Base-by-base conservation (phyloP, 805 yeast species). In the Zygoascus bituminiphila region DNA sequence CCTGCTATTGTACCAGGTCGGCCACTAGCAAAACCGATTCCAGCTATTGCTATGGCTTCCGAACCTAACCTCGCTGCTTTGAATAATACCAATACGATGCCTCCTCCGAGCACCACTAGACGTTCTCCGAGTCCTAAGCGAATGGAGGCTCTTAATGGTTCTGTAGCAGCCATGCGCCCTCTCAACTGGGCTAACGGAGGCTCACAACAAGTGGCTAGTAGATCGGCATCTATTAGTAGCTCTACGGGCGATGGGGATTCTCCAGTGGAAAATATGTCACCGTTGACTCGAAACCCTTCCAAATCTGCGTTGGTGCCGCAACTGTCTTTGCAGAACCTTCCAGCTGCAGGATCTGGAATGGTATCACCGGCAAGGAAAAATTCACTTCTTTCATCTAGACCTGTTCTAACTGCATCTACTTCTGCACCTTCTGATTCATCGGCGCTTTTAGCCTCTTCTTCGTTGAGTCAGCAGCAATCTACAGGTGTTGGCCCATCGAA, bases 121-220 rank as follows among this genome's bases (percentile, higher is more conserved):
- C 42, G 58, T 10, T 48, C 56, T 1, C 58, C 58, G n/a, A 46
- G 52, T 9, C 58, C 58, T 7, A 53, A 54, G 41, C 47, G 58
- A 15, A 51, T 51, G 53, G 44, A 48, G 17, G 44, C 50, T 25
- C 23, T 25, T 9, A 12, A 12, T 29, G 33, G 33, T 14, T 12
- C 40, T 37, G 21, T 19, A 37, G 4, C 40, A 12, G 40, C 7
- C 3, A 37, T 37, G 23, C 23, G 40, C 15, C 21, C 23, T 37
- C 23, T 19, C 8, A 21, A 21, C 10, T 37, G 40, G 23, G 40
- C 14, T 19, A 37, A 14, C 8, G 15, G 23, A 12, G 23, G 23
- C 5, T 15, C 40, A 4, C n/a, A 24, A 5, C 21, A 20, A n/a
- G 10, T n/a, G 10, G 43, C 43, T 26, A 40, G 7, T 21, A 12